Evolutionary conservation across 2,329 filamentous ascomycete species (phyloP), one percentile per base, ranked within the genome.

Genomic region (Coniochaeta sp.): DNA sequence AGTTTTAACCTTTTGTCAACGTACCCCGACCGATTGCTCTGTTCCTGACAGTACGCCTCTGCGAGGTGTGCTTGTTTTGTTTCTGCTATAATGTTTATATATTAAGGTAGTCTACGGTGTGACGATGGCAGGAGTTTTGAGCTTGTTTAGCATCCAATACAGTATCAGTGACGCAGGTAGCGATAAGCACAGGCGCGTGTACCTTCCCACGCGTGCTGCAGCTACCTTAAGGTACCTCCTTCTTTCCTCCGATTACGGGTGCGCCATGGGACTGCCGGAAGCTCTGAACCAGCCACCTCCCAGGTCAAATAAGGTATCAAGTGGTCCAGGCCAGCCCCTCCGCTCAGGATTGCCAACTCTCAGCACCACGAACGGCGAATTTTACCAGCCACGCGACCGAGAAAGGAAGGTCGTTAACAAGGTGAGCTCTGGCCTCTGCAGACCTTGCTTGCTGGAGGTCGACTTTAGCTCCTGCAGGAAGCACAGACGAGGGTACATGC

Each of bases 391-490:
- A 57, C 33, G 22, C 34, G 54, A 4, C 54, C 34, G 17, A 38
- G 54, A 57, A 38, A 57, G 54, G 54, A 57, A 57, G 54, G 54
- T 57, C 28, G 54, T 22, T 11, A 38, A n/a, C 22, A 31, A 52
- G 14, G 47, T 31, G 9, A 31, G 22, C 9, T n/a, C 19, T 47
- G 47, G 6, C 47, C 17, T 26, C 31, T 52, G 47, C 47, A 47
- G 43, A 7, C 19, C 26, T 3, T 31, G 22, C 31, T 52, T 52
- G 47, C 47, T 31, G 47, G 47, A 52, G 47, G 47, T 52, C 47
- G 26, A 52, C 47, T 52, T 52, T 52, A 52, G 47, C 47, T 52
- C 47, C 47, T 52, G 47, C 47, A 52, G 47, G 47, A 28, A 52
- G 47, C 47, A 52, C 47, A 22, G 47, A 52, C 47, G 24, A 52